These are phyloP conservation scores for Ascoidea tarda DNA, from an alignment of 805 yeast species.

Conservation along the genomic window DNA sequence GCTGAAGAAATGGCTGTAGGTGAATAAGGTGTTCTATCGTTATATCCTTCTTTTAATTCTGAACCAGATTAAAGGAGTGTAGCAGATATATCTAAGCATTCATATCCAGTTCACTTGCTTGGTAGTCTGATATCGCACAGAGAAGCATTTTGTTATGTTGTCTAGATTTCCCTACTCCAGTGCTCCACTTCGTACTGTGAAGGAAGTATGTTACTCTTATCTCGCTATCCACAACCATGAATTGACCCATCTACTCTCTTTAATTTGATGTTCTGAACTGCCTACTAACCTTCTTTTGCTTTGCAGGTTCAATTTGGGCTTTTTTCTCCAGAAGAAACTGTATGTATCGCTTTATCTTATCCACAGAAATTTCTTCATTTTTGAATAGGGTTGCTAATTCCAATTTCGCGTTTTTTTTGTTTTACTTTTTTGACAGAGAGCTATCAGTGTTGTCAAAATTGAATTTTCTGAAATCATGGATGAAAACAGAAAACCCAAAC, in stretches of 20 bases:
- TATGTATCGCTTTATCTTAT: conserved; percentile 15
- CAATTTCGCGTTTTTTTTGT: conserved; percentile 2
- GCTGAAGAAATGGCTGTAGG: no score
- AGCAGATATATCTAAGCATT: background rate
- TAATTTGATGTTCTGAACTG: background rate
- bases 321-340: conserved; percentile 90
- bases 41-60: background rate
- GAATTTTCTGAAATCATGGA: conserved; percentile 99
- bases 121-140: background rate
- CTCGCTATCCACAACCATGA: background rate
- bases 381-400: background rate
- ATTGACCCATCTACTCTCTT: conserved; percentile 9
- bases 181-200: conserved; percentile 94
- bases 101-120: no score
- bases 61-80: background rate
- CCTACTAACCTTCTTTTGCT: conserved; percentile 7
- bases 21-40: background rate
- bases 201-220: conserved; percentile 50
- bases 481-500: conserved; percentile 89
- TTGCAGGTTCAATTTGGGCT: conserved; percentile 84
- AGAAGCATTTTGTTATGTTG: conserved; percentile 13
- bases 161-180: conserved; percentile 81
- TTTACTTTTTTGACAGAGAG: conserved; percentile 33
- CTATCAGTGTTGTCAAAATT: conserved; percentile 94
- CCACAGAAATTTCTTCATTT: background rate